A percentile compares a stretch with the other conserved stretches of the same genome.
Evolutionary conservation across 2,329 filamentous ascomycete species (phyloP).

Genomic region (Xylaria sp.): DNA sequence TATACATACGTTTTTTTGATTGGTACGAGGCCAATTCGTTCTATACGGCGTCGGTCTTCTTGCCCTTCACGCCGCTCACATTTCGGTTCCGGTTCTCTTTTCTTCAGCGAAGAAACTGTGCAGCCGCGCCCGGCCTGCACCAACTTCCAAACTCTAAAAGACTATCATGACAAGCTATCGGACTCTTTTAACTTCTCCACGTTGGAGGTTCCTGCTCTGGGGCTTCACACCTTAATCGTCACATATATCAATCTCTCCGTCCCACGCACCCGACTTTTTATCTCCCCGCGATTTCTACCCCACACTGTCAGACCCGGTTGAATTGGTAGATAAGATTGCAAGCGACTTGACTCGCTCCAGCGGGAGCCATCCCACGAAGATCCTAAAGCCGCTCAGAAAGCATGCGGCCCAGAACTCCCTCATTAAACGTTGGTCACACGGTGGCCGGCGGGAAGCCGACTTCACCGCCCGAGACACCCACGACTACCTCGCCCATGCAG

Average conservation of each 20-base stretch:
- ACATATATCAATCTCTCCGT: constrained; percentile 34
- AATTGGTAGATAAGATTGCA: constrained; percentile 45
- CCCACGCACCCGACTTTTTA: constrained; percentile 39
- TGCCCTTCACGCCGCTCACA: constrained; percentile 32
- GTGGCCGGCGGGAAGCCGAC: constrained; percentile 48
- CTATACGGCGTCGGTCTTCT: constrained; percentile 10
- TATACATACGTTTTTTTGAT: constrained; percentile 16
- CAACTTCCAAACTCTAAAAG: constrained; percentile 42
- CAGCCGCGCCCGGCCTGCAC: constrained; percentile 46
- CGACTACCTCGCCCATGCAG: constrained; percentile 48
- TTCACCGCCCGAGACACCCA: constrained; percentile 56
- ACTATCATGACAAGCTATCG: constrained; percentile 61
- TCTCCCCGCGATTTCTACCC: constrained; percentile 49
- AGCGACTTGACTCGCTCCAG: constrained; percentile 42
- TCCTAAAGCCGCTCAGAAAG: constrained; percentile 29
- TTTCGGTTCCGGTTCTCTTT: constrained; percentile 27
- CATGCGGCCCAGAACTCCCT: constrained; percentile 49
- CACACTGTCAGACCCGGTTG: constrained; percentile 45
- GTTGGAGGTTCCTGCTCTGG: constrained; percentile 58
- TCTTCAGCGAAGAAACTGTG: constrained; percentile 45
- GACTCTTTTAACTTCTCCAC: constrained; percentile 54
- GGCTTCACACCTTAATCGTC: constrained; percentile 55
- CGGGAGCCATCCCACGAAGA: constrained; percentile 44
- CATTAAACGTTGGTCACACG: constrained; percentile 44
- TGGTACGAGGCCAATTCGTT: constrained; percentile 29